Conservation (phyloP, 176 grass and related monocot species). For the Coix lacrymajobi region DNA sequence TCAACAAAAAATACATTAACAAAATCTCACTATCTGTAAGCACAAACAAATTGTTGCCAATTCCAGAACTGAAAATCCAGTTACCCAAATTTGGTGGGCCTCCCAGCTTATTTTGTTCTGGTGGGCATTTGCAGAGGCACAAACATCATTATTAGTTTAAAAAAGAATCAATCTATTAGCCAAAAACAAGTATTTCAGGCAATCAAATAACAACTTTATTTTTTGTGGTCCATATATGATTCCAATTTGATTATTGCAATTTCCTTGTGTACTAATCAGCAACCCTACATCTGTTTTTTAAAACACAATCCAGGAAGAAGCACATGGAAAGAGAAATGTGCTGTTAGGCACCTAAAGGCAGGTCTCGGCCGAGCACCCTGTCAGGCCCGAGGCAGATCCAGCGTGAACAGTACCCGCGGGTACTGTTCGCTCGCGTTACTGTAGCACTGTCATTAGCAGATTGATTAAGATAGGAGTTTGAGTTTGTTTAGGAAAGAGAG, state of each 20-base stretch:
- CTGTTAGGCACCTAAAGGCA: no score
- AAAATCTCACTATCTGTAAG: background rate
- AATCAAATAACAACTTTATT: background rate
- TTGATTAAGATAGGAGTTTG: no score
- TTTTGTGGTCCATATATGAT: background rate
- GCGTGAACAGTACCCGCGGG: no score
- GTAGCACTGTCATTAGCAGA: no score
- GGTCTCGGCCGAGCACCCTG: no score
- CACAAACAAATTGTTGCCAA: background rate
- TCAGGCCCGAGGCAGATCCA: no score
- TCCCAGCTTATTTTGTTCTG: background rate
- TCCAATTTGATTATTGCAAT: background rate
- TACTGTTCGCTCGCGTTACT: no score
- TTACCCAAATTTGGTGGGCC: background rate
- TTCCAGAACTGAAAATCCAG: background rate
- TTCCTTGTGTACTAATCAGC: conserved; percentile 1
- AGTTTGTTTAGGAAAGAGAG: no score
- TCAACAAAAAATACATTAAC: background rate
- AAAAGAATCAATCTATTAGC: background rate
- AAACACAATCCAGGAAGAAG: background rate
- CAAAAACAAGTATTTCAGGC: background rate
- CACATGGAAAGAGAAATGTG: background rate
- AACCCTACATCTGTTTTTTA: background rate
- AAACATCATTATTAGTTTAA: background rate
- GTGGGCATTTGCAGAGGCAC: background rate